Conservation (phyloP, 2,329 filamentous ascomycete species). For the Aureobasidium musti region DNA sequence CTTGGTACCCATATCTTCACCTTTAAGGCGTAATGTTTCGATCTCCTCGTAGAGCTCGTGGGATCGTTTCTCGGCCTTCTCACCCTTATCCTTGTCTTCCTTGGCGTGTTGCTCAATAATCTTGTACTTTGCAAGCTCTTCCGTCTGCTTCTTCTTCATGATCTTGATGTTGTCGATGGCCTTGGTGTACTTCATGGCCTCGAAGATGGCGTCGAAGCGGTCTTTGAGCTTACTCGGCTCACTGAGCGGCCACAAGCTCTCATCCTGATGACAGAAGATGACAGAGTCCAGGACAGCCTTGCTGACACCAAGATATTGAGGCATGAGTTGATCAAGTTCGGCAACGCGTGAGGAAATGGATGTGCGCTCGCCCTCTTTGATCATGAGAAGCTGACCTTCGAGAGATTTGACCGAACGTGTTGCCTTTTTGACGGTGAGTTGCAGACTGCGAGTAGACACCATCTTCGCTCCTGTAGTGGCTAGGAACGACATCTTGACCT, state of each 20-base stretch:
- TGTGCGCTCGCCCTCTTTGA: constrained; percentile 76
- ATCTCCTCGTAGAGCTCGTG: constrained; percentile 60
- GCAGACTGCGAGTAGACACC: constrained; percentile 79
- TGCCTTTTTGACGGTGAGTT: constrained; percentile 83
- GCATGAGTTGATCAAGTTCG: constrained; percentile 81
- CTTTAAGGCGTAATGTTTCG: constrained; percentile 28
- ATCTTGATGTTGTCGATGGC: constrained; percentile 93
- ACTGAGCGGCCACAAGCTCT: constrained; percentile 95
- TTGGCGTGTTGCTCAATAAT: constrained; percentile 77
- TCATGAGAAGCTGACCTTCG: constrained; percentile 74
- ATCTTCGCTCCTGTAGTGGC: constrained; percentile 76
- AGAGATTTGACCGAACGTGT: constrained; percentile 77
- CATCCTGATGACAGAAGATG: constrained; percentile 98
- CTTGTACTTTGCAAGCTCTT: constrained; percentile 71
- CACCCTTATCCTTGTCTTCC: constrained; percentile 79
- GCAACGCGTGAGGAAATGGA: constrained; percentile 77
- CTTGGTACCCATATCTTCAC: constrained; percentile 39
- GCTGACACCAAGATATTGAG: constrained; percentile 83
- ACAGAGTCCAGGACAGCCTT: constrained; percentile 88
- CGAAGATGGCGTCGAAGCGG: constrained; percentile 96
- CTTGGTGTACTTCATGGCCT: constrained; percentile 94
- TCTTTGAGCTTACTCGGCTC: constrained; percentile 85
- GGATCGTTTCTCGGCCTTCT: constrained; percentile 67
- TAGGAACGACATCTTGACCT: constrained; percentile 86
- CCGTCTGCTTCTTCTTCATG: constrained; percentile 78